Evolutionary conservation across 164 flowering plant species (phyloP).

Genomic region (Tetrastigma voinierianum): DNA sequence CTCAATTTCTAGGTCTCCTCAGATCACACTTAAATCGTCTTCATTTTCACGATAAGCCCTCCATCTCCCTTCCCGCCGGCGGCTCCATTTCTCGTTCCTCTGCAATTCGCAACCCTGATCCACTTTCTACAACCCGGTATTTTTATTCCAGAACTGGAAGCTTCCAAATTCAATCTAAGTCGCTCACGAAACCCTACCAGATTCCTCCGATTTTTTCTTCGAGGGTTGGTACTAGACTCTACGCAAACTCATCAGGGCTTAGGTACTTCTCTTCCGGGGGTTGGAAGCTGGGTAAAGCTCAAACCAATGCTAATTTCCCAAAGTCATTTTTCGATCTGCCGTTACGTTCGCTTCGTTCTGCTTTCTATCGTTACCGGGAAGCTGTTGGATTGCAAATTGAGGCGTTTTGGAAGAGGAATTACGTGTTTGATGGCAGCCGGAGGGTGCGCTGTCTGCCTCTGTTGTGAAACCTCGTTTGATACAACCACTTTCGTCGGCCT

Average conservation of each 20-base stretch:
- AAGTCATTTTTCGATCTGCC: conserved; percentile 52
- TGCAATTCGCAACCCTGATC: no score
- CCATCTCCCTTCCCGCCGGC: no score
- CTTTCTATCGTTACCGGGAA: conserved; percentile 54
- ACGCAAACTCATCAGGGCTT: conserved; percentile 1
- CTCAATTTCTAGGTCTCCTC: no score
- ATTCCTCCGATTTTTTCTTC: conserved; percentile 3
- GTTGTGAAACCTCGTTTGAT: conserved; percentile 85
- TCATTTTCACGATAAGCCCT: no score
- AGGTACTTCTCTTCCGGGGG: conserved; percentile 35
- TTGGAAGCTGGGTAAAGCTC: conserved; percentile 21
- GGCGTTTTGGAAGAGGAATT: conserved; percentile 81
- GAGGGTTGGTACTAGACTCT: conserved; percentile 5
- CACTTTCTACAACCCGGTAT: no score
- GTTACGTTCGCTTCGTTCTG: conserved; percentile 24
- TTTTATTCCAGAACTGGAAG: no score
- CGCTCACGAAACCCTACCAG: no score
- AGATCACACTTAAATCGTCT: no score
- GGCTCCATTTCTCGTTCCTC: no score
- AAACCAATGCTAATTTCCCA: conserved; percentile 23
- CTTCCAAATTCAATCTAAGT: no score
- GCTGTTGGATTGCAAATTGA: conserved; percentile 80
- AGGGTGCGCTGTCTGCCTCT: conserved; percentile 58
- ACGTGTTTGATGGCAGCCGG: conserved; percentile 62
- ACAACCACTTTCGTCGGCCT: conserved; percentile 77